Evolutionary conservation across 2,329 filamentous ascomycete genomes (phyloP), one percentile per base, ranked within the genome.

Genomic region (Stromatinia cepivora): DNA sequence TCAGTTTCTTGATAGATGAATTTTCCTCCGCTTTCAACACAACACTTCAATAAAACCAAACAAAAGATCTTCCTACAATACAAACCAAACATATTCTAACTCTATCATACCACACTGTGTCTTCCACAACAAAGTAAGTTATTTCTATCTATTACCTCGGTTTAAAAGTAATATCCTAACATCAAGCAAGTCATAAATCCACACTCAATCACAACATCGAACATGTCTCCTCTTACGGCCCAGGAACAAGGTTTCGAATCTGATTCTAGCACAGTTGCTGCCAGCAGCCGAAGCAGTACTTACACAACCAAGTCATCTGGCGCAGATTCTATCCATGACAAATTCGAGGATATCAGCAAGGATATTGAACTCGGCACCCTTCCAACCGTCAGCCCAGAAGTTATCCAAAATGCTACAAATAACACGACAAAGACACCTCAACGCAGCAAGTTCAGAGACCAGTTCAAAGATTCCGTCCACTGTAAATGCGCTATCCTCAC

Each of bases 351-450:
- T 25, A 3, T 52, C 61, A 39, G 31, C 31, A 39, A 52, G 3
- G 46, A 64, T 25, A 25, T 64, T 28, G 61, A 64, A 28, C 34
- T 64, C 34, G 46, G 22, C 13, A 52, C 11, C 13, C 46, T 64
- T 15, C 46, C 46, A 22, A 39, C 46, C 5, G 0, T 13, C 34
- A 64, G 39, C 4, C 31, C 61, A 15, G 10, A n/a, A 25, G 15
- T 1, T 28, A 8, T 13, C 2, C 10, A 50, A 50, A 50, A 25
- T 3, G 4, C 8, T 11, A 36, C 28, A 2, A 9, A 34, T 3
- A 48, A 36, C 11, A n/a, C 36, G 22, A 10, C 3, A 25, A 15
- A 36, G 45, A 11, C 3, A 36, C 1, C 46, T 39, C 46, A 1
- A 9, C 4, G 34, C 9, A n/a, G n/a, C 0, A 22, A 28, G 9